Evolutionary conservation across 140 eudicot species (phyloP).

Genomic region (Flaveria floridana): DNA sequence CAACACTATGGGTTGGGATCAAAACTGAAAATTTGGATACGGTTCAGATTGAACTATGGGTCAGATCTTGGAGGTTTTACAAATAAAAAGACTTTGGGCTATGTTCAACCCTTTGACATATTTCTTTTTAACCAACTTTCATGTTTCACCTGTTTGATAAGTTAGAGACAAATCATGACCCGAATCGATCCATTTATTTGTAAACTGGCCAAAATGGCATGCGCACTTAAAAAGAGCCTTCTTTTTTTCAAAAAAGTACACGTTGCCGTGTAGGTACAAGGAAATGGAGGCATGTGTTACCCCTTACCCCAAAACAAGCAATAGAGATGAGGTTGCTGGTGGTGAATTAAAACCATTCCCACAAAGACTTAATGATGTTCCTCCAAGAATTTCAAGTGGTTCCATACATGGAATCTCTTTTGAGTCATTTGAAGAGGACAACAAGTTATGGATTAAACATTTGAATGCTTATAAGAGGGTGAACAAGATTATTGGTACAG

Average conservation of each 20-base stretch:
- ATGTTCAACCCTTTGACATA: neutral
- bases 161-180: neutral
- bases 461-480: constrained; percentile 55
- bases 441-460: constrained; percentile 56
- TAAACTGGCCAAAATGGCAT: neutral
- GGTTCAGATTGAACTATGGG: no score
- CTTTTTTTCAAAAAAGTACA: neutral
- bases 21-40: no score
- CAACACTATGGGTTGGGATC: neutral
- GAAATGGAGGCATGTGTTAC: constrained; percentile 66
- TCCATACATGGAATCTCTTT: constrained; percentile 47
- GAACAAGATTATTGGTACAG: constrained; percentile 53
- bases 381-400: constrained; percentile 53
- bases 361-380: constrained; percentile 56
- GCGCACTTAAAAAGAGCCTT: neutral
- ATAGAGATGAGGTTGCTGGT: constrained; percentile 45
- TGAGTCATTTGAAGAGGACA: constrained; percentile 52
- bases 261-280: constrained; percentile 48
- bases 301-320: constrained; percentile 46
- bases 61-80: neutral
- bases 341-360: constrained; percentile 67
- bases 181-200: neutral
- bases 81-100: neutral
- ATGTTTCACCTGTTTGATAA: neutral
- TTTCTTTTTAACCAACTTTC: neutral